phyloP scores from a whole-genome alignment of 495 filamentous ascomycete genomes.

The Neurospora tetraspora region DNA sequence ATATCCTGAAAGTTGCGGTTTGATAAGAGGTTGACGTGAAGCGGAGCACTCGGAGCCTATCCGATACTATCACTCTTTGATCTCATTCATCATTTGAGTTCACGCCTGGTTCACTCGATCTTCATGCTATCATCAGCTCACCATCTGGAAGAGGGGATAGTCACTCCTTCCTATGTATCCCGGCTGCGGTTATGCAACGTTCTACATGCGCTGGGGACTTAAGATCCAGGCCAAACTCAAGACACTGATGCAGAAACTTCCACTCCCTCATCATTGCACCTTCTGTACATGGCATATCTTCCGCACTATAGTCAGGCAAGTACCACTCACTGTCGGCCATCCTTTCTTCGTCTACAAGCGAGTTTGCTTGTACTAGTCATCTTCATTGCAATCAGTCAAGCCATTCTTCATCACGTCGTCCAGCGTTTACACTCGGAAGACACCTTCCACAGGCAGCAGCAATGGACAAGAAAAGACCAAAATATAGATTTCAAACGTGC shows the following conservation, averaged over 20 bases:
- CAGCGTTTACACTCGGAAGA: neutral
- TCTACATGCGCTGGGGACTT: neutral
- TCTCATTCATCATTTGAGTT: neutral
- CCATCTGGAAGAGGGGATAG: neutral
- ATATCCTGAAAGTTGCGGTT: neutral
- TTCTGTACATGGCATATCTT: neutral
- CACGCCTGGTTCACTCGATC: neutral
- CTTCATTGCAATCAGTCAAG: neutral
- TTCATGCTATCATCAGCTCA: neutral
- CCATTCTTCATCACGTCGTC: neutral
- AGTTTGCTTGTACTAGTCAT: neutral
- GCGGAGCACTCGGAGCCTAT: neutral
- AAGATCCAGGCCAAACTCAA: neutral
- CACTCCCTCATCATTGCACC: neutral
- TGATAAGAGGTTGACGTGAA: neutral
- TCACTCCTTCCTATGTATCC: neutral
- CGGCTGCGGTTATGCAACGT: neutral
- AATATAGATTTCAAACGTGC: neutral
- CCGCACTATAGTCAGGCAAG: neutral
- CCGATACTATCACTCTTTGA: neutral
- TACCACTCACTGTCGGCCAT: neutral
- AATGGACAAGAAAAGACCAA: neutral
- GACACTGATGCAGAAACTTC: neutral
- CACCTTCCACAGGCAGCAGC: neutral
- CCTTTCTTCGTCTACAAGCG: neutral